Percentiles rank a stretch among this genome's conserved stretches.
These are phyloP conservation scores for Monosporascus sp. DNA, from an alignment of 2,329 filamentous ascomycete species.

Conservation along the genomic window DNA sequence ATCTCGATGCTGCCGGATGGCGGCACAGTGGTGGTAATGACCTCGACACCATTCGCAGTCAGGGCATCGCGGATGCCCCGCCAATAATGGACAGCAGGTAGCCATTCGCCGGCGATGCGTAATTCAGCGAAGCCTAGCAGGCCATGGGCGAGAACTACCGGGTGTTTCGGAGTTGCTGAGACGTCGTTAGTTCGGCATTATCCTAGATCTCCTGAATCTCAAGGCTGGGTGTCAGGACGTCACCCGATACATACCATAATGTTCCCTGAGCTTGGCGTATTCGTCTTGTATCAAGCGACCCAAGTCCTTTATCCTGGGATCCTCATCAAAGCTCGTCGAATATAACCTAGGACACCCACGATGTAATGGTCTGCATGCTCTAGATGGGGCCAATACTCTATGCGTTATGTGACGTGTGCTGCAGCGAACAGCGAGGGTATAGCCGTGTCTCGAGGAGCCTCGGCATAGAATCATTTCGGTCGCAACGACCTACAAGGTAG, in stretches of 20 bases:
- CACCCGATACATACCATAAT: conserved; percentile 33
- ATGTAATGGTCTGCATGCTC: not conserved
- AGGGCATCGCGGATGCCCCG: conserved; percentile 57
- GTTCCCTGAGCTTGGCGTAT: conserved; percentile 38
- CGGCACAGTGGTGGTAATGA: conserved; percentile 57
- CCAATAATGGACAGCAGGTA: conserved; percentile 59
- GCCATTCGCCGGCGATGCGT: conserved; percentile 37
- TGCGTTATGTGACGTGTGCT: not conserved
- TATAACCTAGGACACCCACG: conserved; percentile 3
- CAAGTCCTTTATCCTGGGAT: conserved; percentile 35
- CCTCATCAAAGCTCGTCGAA: conserved; percentile 18
- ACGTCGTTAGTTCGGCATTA: conserved; percentile 6
- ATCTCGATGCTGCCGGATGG: conserved; percentile 56
- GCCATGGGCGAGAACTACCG: conserved; percentile 61
- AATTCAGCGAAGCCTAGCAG: conserved; percentile 59
- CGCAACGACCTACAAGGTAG: not conserved
- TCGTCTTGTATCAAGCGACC: conserved; percentile 40
- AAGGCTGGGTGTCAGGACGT: not conserved
- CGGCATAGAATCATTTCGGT: not conserved
- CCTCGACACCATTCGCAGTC: conserved; percentile 43
- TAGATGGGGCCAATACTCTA: not conserved
- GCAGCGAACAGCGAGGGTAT: not conserved
- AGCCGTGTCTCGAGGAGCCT: not conserved
- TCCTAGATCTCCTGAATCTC: not conserved
- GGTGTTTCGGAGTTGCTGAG: conserved; percentile 50